Conservation (phyloP, 2,329 filamentous ascomycete genomes). For the Pseudogymnoascus sp. region DNA sequence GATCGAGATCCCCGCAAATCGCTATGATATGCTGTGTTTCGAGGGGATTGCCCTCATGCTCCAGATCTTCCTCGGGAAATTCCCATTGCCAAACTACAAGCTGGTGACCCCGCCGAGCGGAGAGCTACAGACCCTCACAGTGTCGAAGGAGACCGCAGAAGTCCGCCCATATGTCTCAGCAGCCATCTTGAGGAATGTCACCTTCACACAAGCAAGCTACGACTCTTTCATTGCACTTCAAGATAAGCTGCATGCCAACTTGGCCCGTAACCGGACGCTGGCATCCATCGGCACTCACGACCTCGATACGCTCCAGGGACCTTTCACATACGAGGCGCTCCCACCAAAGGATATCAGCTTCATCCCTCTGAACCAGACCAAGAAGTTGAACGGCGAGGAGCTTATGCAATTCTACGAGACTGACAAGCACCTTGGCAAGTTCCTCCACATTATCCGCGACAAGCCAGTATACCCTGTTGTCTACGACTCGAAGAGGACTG, state of each 20-base stretch:
- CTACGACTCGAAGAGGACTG: conserved; percentile 75
- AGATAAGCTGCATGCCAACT: conserved; percentile 95
- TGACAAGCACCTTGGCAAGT: conserved; percentile 85
- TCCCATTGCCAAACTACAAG: conserved; percentile 68
- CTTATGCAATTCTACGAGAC: conserved; percentile 94
- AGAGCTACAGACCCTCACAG: conserved; percentile 70
- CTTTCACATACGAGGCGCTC: conserved; percentile 93
- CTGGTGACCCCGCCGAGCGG: conserved; percentile 63
- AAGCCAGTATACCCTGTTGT: conserved; percentile 93
- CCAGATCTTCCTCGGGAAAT: conserved; percentile 81
- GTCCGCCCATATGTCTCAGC: conserved; percentile 84
- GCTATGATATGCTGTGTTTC: conserved; percentile 92
- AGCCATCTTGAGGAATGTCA: conserved; percentile 81
- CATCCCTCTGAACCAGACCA: conserved; percentile 79
- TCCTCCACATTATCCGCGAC: conserved; percentile 89
- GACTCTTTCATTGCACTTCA: conserved; percentile 96
- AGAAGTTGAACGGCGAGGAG: conserved; percentile 78
- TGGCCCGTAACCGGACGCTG: conserved; percentile 84
- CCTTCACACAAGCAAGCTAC: conserved; percentile 84
- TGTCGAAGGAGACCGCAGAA: conserved; percentile 63
- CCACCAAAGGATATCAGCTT: conserved; percentile 90
- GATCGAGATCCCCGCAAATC: conserved; percentile 95
- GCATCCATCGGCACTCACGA: conserved; percentile 98
- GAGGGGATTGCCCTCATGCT: conserved; percentile 94
- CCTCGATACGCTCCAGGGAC: conserved; percentile 83